phyloP scores from a whole-genome alignment of 2,329 filamentous ascomycete species.

The Claviceps humidiphila region DNA sequence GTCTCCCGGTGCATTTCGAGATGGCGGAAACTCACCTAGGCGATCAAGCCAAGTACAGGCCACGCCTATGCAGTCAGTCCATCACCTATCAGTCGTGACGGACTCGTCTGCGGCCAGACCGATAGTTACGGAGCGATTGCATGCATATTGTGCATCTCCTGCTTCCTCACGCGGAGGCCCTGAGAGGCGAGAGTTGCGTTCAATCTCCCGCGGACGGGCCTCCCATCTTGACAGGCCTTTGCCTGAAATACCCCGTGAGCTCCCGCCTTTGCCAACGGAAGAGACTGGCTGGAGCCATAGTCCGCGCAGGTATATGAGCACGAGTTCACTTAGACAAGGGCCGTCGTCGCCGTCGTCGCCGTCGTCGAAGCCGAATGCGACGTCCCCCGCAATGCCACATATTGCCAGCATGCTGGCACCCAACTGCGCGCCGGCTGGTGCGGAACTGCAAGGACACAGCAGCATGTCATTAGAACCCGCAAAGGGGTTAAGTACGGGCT shows the following conservation, averaged over 20 bases:
- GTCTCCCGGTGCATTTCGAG: constrained; percentile 3
- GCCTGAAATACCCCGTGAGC: background rate
- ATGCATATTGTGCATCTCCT: background rate
- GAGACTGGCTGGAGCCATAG: background rate
- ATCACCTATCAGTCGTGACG: constrained; percentile 40
- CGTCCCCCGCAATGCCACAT: background rate
- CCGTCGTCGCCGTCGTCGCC: background rate
- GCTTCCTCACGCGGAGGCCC: background rate
- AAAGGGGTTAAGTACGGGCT: constrained; percentile 17
- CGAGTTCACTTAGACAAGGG: background rate
- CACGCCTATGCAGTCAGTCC: constrained; percentile 32
- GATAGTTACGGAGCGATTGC: constrained; percentile 1
- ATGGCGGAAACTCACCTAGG: background rate
- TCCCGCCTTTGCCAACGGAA: background rate
- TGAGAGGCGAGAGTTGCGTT: background rate
- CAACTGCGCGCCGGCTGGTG: background rate
- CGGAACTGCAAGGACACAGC: constrained; percentile 1
- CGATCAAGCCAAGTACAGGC: constrained; percentile 25
- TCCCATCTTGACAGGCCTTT: background rate
- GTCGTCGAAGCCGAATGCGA: background rate
- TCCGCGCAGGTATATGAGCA: constrained; percentile 4
- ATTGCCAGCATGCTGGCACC: constrained; percentile 3
- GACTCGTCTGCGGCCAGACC: constrained; percentile 23
- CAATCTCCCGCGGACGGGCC: constrained; percentile 1
- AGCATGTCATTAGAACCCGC: constrained; percentile 8